Conservation (phyloP, 768 basidiomycete genomes). For the Chalciporus pseudorubinellus region DNA sequence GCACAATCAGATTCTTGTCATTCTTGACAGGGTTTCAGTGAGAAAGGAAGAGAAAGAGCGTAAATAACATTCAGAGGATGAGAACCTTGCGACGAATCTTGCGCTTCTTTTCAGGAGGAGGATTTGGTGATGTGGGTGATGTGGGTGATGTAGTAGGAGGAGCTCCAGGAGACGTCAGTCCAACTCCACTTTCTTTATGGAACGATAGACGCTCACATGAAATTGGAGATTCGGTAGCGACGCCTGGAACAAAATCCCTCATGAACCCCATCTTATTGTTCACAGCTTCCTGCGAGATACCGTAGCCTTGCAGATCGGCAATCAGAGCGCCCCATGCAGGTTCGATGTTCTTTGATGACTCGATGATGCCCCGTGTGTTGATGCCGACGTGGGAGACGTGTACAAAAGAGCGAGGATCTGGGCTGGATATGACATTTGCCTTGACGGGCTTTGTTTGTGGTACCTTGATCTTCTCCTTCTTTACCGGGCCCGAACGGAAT, state of each 20-base stretch:
- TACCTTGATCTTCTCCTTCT: constrained; percentile 30
- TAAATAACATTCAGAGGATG: constrained; percentile 22
- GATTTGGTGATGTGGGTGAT: constrained; percentile 5
- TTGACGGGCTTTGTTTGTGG: constrained; percentile 38
- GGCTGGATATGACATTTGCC: constrained; percentile 50
- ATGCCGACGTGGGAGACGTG: constrained; percentile 67
- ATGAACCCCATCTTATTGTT: constrained; percentile 36
- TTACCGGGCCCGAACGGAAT: constrained; percentile 27
- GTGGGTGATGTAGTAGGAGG: constrained; percentile 10
- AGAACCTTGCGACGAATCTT: constrained; percentile 32
- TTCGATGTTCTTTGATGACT: constrained; percentile 53
- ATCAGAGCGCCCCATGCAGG: constrained; percentile 51
- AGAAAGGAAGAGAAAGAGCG: not conserved
- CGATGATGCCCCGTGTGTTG: constrained; percentile 47
- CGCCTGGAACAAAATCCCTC: constrained; percentile 25
- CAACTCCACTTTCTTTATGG: not conserved
- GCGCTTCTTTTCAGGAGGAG: constrained; percentile 27
- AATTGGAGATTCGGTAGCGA: constrained; percentile 1
- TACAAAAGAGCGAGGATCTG: constrained; percentile 58
- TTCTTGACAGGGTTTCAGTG: constrained; percentile 5
- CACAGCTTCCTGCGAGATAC: constrained; percentile 33
- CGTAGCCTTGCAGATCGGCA: constrained; percentile 41
- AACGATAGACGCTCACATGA: constrained; percentile 11
- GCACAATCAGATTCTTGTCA: not conserved
- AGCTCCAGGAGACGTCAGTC: constrained; percentile 2